Evolutionary conservation across 2,329 filamentous ascomycete genomes (phyloP), one percentile per base, ranked within the genome.

Genomic region (Colletotrichum sp.): DNA sequence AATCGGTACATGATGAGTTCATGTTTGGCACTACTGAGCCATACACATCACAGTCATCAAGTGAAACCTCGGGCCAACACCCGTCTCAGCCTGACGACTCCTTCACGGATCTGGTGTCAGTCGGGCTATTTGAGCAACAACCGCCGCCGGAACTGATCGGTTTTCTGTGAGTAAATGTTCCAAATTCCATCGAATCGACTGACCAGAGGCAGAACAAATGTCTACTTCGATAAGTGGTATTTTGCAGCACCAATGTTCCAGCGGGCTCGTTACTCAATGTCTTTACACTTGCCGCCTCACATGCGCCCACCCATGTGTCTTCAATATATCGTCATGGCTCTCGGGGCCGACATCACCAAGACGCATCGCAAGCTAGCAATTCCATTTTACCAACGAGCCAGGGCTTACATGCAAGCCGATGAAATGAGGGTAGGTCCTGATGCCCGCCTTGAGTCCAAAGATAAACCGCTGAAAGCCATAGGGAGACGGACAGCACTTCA

Each of bases 401-500:
- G 78, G n/a, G 66, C 60, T 0, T 78, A 79, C 39, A 77, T 77
- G 13, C 76, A 80, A 59, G 59, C 72, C 5, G 79, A 80, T 18
- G 79, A 80, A 60, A 59, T 78, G 30, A 77, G 67, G 10, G 77
- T 77, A 16, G 6, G 63, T 57, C 5, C n/a, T 21, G 1, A 13
- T 12, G 9, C 10, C 32, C 1, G 21, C n/a, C 39, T 32, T 5
- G 13, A 3, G n/a, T 52, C 12, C 43, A 21, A 24, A 13, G n/a
- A 24, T 21, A 24, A 52, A 7, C 9, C n/a, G n/a, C 43, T 52
- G 12, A 43, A 21, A 26, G 13, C 12, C 30, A 15, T n/a, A 76
- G 69, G 77, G 66, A 3, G 71, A 75, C 30, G 77, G 78, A 2
- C 75, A 79, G 16, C 71, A 28, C 32, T 78, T 92, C 66, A 87